These are phyloP conservation scores for Rhynchospora pubera DNA, from an alignment of 176 grass and related monocot genomes.

Conservation along the genomic window DNA sequence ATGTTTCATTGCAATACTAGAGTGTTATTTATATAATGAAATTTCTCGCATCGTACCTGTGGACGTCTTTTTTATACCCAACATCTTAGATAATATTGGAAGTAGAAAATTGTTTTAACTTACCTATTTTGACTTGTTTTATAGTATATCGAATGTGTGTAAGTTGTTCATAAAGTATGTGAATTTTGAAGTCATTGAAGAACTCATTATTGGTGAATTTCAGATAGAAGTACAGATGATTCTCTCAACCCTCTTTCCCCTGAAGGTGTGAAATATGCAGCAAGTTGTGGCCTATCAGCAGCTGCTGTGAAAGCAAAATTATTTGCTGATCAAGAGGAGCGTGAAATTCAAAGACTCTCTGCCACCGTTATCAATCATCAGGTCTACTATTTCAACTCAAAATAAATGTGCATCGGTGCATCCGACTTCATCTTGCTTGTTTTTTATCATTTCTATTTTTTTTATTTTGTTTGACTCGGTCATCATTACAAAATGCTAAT, in stretches of 20 bases:
- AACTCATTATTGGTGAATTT: not conserved
- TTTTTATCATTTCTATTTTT: not conserved
- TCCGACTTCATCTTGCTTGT: not conserved
- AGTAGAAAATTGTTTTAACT: not conserved
- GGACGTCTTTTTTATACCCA: not conserved
- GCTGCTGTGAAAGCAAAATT: slow-evolving; percentile 90
- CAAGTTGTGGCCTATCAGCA: slow-evolving; percentile 65
- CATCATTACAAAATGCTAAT: not conserved
- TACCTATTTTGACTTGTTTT: not conserved
- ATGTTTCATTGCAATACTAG: not conserved
- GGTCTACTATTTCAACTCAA: slow-evolving; percentile 17
- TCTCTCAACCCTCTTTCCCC: slow-evolving; percentile 29
- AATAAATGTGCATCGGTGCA: slow-evolving; percentile 4
- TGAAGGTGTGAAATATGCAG: slow-evolving; percentile 62
- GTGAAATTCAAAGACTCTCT: slow-evolving; percentile 86
- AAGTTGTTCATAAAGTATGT: not conserved
- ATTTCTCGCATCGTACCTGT: not conserved
- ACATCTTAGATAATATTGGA: not conserved
- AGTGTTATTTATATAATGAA: not conserved
- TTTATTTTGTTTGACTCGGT: not conserved
- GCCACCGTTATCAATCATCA: slow-evolving; percentile 87
- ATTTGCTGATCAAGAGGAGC: slow-evolving; percentile 92
- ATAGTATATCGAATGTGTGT: not conserved
- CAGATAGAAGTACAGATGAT: slow-evolving; percentile 17
- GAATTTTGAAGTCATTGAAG: not conserved